Evolutionary conservation across 805 yeast genomes (phyloP).

Genomic region (Metschnikowia orientalis): DNA sequence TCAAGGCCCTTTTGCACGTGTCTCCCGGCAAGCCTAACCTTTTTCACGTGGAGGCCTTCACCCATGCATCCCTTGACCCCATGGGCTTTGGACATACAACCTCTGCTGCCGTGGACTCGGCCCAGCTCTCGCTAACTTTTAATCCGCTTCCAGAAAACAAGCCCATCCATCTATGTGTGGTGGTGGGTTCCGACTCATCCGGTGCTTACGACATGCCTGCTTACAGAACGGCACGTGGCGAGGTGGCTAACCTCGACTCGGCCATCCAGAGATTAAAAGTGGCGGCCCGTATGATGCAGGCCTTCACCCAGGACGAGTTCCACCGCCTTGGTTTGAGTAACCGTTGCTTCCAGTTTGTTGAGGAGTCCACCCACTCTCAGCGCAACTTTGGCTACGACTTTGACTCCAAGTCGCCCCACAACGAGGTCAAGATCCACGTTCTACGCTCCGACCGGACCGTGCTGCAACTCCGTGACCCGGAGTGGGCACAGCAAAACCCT

Average conservation of each 20-base stretch:
- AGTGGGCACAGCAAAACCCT: constrained; percentile 82
- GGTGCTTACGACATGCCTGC: constrained; percentile 66
- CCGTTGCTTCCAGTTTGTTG: constrained; percentile 71
- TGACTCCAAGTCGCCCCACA: constrained; percentile 52
- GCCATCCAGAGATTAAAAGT: constrained; percentile 73
- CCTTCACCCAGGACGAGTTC: constrained; percentile 90
- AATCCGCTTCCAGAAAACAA: constrained; percentile 59
- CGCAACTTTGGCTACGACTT: constrained; percentile 32
- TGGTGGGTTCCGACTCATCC: constrained; percentile 74
- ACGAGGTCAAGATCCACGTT: constrained; percentile 73
- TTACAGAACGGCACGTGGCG: constrained; percentile 42
- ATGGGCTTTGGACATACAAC: constrained; percentile 24
- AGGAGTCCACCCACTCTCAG: constrained; percentile 37
- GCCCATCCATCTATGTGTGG: constrained; percentile 75
- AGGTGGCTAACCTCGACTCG: constrained; percentile 61
- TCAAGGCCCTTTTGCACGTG: constrained; percentile 71
- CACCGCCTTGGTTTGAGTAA: constrained; percentile 69
- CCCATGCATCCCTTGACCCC: constrained; percentile 26
- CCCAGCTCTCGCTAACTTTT: constrained; percentile 22
- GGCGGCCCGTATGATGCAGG: constrained; percentile 86
- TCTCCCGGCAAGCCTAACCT: constrained; percentile 59
- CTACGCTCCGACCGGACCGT: constrained; percentile 62
- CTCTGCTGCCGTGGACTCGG: constrained; percentile 21
- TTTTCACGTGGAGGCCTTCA: constrained; percentile 47
- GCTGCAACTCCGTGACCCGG: constrained; percentile 68